phyloP scores from a whole-genome alignment of 345 rosid genomes.

The Corchorus capsularis region DNA sequence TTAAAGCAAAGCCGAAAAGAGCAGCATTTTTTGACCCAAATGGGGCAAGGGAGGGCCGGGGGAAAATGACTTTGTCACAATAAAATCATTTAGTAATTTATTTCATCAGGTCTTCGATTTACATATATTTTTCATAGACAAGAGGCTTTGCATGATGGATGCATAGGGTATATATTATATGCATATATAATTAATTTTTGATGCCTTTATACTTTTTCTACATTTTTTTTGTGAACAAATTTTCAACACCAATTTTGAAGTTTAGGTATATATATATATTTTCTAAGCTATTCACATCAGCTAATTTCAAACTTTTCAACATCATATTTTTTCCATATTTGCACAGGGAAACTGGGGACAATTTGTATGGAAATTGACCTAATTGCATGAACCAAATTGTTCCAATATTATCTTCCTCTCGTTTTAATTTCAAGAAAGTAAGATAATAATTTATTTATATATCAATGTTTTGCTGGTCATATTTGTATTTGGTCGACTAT shows the following conservation, averaged over 20 bases:
- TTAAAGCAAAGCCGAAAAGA: not conserved
- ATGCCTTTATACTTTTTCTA: no score
- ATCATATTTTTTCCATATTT: no score
- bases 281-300: not conserved
- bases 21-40: not conserved
- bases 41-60: not conserved
- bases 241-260: not conserved
- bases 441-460: no score
- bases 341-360: not conserved
- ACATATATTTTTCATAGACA: not conserved
- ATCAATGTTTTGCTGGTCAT: no score
- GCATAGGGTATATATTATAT: not conserved
- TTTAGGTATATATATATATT: not conserved
- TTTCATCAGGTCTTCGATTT: not conserved
- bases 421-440: no score
- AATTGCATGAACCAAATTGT: not conserved
- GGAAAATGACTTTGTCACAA: not conserved
- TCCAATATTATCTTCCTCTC: not conserved
- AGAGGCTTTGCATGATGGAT: not conserved
- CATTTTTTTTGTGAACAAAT: not conserved
- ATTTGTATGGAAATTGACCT: constrained; percentile 12
- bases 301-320: not conserved
- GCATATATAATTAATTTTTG: not conserved
- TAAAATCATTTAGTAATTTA: not conserved
- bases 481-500: not conserved